phyloP scores from a whole-genome alignment of 345 rosid species.

The Acer campestre region DNA sequence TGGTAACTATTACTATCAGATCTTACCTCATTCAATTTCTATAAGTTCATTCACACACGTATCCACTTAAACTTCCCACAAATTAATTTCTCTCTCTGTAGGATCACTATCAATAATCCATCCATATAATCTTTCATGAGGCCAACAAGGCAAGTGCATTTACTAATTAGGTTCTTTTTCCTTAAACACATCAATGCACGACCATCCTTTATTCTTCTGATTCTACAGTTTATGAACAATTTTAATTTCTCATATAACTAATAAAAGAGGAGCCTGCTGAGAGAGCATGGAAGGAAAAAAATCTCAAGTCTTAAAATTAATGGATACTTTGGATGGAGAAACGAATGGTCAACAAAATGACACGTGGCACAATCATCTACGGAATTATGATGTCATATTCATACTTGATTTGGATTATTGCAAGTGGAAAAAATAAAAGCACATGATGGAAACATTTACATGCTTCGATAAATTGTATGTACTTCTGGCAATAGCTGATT shows the following conservation, averaged over 20 bases:
- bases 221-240: neutral
- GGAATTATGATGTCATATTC: neutral
- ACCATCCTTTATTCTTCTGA: neutral
- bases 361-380: neutral
- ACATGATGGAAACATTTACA: neutral
- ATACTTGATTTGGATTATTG: conserved; percentile 1
- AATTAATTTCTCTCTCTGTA: no score
- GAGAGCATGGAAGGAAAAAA: neutral
- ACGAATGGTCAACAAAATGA: neutral
- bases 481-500: neutral
- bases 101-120: no score
- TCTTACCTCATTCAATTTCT: neutral
- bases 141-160: neutral
- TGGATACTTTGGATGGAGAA: neutral
- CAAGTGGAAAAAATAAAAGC: neutral
- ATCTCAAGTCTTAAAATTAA: neutral
- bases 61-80: neutral
- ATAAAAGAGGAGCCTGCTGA: neutral
- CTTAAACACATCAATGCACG: neutral
- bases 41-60: neutral
- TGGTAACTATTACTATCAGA: neutral
- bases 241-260: neutral
- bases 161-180: neutral
- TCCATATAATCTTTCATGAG: neutral
- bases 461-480: neutral